Conservation (phyloP, 495 filamentous ascomycete species). For the Penicillium subrubescens region DNA sequence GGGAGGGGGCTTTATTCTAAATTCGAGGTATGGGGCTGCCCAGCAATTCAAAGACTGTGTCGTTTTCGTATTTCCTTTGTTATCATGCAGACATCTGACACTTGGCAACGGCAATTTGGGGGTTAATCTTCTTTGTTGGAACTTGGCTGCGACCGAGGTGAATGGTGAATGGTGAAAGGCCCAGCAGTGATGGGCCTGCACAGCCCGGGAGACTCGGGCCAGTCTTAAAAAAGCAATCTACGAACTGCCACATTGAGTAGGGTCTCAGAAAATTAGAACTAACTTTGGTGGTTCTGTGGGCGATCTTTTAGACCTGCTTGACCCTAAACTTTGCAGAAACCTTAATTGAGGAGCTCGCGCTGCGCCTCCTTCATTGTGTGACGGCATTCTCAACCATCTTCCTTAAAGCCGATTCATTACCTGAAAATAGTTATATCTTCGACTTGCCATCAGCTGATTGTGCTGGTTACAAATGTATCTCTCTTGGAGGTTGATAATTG, state of each 20-base stretch:
- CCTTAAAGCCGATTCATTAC: background rate
- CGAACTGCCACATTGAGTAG: background rate
- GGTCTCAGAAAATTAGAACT: background rate
- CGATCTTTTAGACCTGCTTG: background rate
- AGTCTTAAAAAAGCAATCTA: background rate
- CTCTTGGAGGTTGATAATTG: too few relatives aligned
- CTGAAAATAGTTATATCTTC: background rate
- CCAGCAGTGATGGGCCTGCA: background rate
- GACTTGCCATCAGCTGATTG: background rate
- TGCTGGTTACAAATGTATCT: background rate
- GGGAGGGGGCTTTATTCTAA: background rate
- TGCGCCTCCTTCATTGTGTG: background rate
- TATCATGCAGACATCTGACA: background rate
- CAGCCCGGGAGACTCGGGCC: background rate
- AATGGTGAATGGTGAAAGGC: background rate
- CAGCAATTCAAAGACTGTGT: background rate
- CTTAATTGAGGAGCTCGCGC: background rate
- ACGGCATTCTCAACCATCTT: background rate
- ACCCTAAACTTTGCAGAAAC: background rate
- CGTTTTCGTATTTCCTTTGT: background rate
- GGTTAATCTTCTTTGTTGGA: background rate
- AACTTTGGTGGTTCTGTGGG: background rate
- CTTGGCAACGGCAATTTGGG: background rate
- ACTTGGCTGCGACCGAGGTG: background rate
- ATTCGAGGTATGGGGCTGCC: too few relatives aligned